Evolutionary conservation across 2,329 filamentous ascomycete species (phyloP).

Genomic region (Tympanopsis confertula): DNA sequence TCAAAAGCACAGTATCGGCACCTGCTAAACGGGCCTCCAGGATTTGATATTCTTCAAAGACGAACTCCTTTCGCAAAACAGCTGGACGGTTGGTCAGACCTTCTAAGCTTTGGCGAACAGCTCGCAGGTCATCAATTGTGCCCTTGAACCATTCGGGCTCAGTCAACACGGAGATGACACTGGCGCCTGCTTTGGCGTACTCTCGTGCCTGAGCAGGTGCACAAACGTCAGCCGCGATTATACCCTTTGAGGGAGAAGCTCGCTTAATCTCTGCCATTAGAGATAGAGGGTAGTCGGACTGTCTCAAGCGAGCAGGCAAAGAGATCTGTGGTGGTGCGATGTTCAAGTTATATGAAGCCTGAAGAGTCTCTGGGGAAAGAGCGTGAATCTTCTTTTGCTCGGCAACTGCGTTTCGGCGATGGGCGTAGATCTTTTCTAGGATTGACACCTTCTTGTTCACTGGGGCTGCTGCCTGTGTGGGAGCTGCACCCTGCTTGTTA

Average conservation of each 20-base stretch:
- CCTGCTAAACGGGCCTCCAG: conserved; percentile 85
- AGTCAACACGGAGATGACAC: conserved; percentile 94
- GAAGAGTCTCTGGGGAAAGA: conserved; percentile 69
- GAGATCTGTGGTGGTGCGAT: conserved; percentile 74
- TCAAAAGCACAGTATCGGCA: conserved; percentile 86
- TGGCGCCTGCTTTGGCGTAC: conserved; percentile 88
- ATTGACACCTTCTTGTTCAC: conserved; percentile 66
- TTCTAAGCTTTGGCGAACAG: conserved; percentile 77
- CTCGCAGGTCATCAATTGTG: conserved; percentile 81
- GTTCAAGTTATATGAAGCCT: conserved; percentile 75
- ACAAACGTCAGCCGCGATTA: conserved; percentile 77
- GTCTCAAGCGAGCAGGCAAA: conserved; percentile 66
- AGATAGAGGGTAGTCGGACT: conserved; percentile 78
- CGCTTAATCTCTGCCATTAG: conserved; percentile 97
- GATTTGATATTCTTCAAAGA: conserved; percentile 98
- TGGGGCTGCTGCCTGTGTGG: conserved; percentile 44
- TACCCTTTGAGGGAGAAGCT: conserved; percentile 88
- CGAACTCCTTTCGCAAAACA: conserved; percentile 86
- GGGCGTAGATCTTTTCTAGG: conserved; percentile 78
- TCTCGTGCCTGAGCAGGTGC: conserved; percentile 81
- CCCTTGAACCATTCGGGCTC: conserved; percentile 99
- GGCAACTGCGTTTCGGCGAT: conserved; percentile 63
- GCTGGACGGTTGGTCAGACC: conserved; percentile 88
- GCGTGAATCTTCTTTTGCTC: conserved; percentile 79
- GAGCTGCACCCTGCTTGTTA: background rate